These are phyloP conservation scores for Hypoxylon sp. DNA, from an alignment of 2,329 filamentous ascomycete genomes.

Conservation along the genomic window DNA sequence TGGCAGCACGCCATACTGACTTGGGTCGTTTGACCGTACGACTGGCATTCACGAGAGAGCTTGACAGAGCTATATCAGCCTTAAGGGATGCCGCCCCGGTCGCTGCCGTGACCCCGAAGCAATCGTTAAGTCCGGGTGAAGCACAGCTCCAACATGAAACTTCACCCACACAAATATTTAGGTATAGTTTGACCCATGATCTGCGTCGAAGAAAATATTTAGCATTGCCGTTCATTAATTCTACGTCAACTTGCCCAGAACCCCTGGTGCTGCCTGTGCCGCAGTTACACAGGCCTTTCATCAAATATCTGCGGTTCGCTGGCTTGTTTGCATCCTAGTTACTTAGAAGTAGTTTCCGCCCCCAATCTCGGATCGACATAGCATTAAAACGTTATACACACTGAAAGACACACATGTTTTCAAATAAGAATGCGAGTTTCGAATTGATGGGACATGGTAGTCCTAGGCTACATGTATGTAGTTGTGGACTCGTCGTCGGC, in stretches of 20 bases:
- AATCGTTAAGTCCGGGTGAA: neutral
- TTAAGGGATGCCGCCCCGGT: neutral
- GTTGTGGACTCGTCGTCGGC: neutral
- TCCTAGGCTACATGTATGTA: too few relatives aligned
- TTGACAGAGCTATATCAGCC: neutral
- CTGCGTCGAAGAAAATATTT: neutral
- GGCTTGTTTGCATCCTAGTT: neutral
- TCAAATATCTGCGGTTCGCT: neutral
- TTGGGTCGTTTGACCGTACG: neutral
- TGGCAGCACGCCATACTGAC: neutral
- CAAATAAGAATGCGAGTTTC: neutral
- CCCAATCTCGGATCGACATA: neutral
- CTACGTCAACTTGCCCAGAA: neutral
- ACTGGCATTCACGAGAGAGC: neutral
- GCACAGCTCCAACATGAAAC: neutral
- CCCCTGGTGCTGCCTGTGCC: neutral
- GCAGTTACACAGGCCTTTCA: neutral
- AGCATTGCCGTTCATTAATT: neutral
- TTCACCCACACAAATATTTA: neutral
- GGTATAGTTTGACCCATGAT: neutral
- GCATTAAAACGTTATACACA: neutral
- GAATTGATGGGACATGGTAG: neutral
- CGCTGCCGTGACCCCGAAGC: neutral
- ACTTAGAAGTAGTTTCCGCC: neutral
- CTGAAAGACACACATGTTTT: neutral